Evolutionary conservation across 2,329 filamentous ascomycete genomes (phyloP).

Genomic region (Fusarium clavum): DNA sequence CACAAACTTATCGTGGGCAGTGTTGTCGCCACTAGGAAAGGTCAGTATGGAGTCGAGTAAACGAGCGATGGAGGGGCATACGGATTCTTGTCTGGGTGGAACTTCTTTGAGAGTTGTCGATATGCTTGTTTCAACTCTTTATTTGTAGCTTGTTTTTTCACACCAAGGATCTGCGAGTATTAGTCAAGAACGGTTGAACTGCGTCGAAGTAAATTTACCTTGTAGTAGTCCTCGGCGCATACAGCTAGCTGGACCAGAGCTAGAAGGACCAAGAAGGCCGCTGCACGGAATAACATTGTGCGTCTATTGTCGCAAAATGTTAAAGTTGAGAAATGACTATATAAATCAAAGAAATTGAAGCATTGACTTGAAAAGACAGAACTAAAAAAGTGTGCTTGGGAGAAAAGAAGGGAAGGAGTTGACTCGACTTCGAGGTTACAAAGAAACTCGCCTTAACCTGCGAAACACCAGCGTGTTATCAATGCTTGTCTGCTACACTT

Average conservation of each 20-base stretch:
- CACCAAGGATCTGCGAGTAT: conserved; percentile 74
- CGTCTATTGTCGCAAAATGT: conserved; percentile 26
- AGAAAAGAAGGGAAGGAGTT: conserved; percentile 16
- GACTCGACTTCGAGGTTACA: conserved; percentile 10
- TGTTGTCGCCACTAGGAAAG: conserved; percentile 73
- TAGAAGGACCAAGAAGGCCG: conserved; percentile 64
- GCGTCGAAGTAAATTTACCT: conserved; percentile 59
- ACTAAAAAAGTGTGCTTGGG: conserved; percentile 7
- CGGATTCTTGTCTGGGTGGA: conserved; percentile 98
- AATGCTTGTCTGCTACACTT: conserved; percentile 38
- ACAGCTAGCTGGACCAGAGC: conserved; percentile 65
- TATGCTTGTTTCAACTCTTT: conserved; percentile 95
- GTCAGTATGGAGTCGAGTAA: not conserved
- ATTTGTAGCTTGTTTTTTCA: conserved; percentile 83
- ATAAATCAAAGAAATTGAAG: not conserved
- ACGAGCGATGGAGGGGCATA: conserved; percentile 59
- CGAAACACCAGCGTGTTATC: conserved; percentile 54
- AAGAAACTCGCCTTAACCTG: conserved; percentile 20
- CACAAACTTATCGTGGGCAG: conserved; percentile 91
- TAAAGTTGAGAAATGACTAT: not conserved
- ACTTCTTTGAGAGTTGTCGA: conserved; percentile 91
- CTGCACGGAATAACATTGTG: conserved; percentile 65
- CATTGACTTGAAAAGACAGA: conserved; percentile 1
- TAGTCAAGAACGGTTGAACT: not conserved
- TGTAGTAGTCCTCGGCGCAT: conserved; percentile 81